Conservation (phyloP, 805 yeast genomes). For the Pichia pseudocactophila region DNA sequence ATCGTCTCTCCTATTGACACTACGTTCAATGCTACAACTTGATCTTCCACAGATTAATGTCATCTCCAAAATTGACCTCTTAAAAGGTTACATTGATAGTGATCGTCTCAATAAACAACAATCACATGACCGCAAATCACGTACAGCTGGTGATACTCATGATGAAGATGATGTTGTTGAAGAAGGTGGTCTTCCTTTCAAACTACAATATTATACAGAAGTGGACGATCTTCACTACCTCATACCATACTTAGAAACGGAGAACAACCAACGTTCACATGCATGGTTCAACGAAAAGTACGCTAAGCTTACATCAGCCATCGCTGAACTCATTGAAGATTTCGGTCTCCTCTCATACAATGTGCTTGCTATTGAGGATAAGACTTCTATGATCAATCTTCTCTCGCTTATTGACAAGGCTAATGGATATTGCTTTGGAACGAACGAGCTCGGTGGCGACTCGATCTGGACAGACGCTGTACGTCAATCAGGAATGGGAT, state of each 20-base stretch:
- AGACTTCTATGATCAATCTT: slow-evolving; percentile 79
- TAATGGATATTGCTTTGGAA: slow-evolving; percentile 87
- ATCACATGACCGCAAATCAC: slow-evolving; percentile 12
- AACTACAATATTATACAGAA: slow-evolving; percentile 80
- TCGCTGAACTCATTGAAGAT: slow-evolving; percentile 79
- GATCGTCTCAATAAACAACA: slow-evolving; percentile 19
- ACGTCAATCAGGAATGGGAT: slow-evolving; percentile 54
- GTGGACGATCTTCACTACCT: slow-evolving; percentile 75
- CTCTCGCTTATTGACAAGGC: slow-evolving; percentile 79
- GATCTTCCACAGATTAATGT: slow-evolving; percentile 92
- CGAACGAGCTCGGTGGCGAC: slow-evolving; percentile 95
- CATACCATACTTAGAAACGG: slow-evolving; percentile 60
- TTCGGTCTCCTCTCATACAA: slow-evolving; percentile 82
- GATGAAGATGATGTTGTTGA: slow-evolving; percentile 10
- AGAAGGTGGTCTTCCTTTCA: slow-evolving; percentile 72
- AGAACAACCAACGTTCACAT: slow-evolving; percentile 56
- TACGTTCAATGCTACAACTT: slow-evolving; percentile 87
- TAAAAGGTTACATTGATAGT: slow-evolving; percentile 40
- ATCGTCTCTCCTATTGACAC: slow-evolving; percentile 67
- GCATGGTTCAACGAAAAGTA: slow-evolving; percentile 37
- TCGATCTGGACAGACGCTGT: slow-evolving; percentile 95
- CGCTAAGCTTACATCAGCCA: slow-evolving; percentile 59
- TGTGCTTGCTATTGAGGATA: slow-evolving; percentile 86
- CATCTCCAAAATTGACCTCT: slow-evolving; percentile 79
- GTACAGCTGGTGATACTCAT: background rate